A percentile compares a stretch with the other conserved stretches of the same genome.
Evolutionary conservation across 805 yeast species (phyloP).

Genomic region (Kodamaea jinghongensis): DNA sequence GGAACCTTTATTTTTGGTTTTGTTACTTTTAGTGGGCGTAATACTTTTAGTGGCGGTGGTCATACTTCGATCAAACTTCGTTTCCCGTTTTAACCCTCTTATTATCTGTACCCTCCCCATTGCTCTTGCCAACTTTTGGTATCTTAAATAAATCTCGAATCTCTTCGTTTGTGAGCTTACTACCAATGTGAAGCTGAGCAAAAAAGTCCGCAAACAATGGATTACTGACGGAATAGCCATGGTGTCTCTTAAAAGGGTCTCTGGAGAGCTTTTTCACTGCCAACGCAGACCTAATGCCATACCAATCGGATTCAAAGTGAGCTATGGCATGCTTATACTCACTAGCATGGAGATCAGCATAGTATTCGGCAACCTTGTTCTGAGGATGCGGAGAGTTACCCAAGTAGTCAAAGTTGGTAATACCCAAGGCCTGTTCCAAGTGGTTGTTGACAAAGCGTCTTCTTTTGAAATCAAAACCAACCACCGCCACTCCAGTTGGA

Average conservation of each 20-base stretch:
- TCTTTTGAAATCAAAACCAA: constrained; percentile 75
- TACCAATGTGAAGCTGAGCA: not conserved
- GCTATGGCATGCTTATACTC: constrained; percentile 55
- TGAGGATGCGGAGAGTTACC: constrained; percentile 58
- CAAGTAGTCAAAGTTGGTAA: constrained; percentile 48
- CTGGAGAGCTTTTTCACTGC: constrained; percentile 48
- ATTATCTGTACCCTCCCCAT: too few relatives aligned
- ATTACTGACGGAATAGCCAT: constrained; percentile 33
- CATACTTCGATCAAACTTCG: too few relatives aligned
- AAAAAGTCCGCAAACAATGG: constrained; percentile 17
- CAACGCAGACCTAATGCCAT: constrained; percentile 49
- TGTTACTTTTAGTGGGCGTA: too few relatives aligned
- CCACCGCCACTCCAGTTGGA: constrained; percentile 54
- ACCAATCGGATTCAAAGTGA: constrained; percentile 55
- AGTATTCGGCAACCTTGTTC: constrained; percentile 35
- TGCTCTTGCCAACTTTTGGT: too few relatives aligned
- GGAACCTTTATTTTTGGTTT: too few relatives aligned
- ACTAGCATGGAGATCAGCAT: constrained; percentile 41
- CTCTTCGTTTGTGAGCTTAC: not conserved
- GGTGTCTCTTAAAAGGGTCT: constrained; percentile 48
- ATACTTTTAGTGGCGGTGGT: too few relatives aligned
- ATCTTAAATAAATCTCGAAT: constrained; percentile 1
- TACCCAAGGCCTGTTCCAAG: constrained; percentile 44
- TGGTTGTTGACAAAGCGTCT: constrained; percentile 57
- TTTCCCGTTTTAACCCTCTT: too few relatives aligned